Evolutionary conservation across 192 early-diverging fungal genomes (phyloP).

Genomic region (Backusella tuberculispora): DNA sequence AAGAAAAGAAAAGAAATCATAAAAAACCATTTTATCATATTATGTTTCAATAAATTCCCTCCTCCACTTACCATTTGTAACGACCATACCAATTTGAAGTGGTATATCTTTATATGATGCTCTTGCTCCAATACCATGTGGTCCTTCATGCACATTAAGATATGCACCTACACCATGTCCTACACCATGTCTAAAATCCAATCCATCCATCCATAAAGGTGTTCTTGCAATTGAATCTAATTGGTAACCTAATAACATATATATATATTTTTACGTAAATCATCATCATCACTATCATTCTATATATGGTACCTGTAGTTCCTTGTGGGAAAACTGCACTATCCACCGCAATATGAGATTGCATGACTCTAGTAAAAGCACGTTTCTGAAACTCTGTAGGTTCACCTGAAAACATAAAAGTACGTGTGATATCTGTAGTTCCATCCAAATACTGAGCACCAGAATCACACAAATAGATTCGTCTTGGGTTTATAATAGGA

Average conservation of each 20-base stretch:
- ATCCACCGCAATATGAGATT: constrained; percentile 94
- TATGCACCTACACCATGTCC: constrained; percentile 96
- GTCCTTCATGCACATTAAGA: constrained; percentile 93
- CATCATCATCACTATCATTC: too few species aligned
- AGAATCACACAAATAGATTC: constrained; percentile 93
- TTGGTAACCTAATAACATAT: constrained; percentile 64
- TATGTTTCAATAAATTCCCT: not conserved
- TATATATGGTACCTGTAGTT: constrained; percentile 55
- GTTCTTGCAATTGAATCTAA: constrained; percentile 84
- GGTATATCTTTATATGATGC: constrained; percentile 71
- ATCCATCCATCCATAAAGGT: constrained; percentile 88
- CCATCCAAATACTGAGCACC: constrained; percentile 95
- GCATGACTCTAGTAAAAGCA: constrained; percentile 91
- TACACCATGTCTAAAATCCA: constrained; percentile 95
- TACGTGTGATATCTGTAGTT: constrained; percentile 94
- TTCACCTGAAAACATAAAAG: constrained; percentile 76
- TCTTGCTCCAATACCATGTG: constrained; percentile 87
- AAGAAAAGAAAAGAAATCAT: not conserved
- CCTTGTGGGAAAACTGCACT: constrained; percentile 84
- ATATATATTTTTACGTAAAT: not conserved
- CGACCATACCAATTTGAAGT: constrained; percentile 85
- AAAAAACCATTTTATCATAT: not conserved
- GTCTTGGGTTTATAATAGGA: constrained; percentile 64
- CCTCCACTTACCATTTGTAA: constrained; percentile 74
- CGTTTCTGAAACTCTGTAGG: constrained; percentile 83